Base-by-base conservation (phyloP, 768 basidiomycete species). In the Tricholoma matsutake region DNA sequence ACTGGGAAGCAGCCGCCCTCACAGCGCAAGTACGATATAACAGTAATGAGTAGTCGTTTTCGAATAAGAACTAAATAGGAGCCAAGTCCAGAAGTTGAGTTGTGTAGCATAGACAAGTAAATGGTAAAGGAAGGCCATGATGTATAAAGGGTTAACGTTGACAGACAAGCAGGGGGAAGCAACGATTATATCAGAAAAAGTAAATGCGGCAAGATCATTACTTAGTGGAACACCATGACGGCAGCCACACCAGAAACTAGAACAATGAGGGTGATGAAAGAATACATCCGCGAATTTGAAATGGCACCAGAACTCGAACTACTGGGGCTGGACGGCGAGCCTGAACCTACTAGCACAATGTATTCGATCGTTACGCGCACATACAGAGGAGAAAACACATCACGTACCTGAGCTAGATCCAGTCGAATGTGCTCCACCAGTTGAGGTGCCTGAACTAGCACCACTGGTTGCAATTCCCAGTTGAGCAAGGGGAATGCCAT, bases 401-500 rank as follows among this genome's bases (percentile, higher is more conserved):
- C 54, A 63, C 55, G 45, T 58, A 53, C 67, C 60, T 20, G 58
- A 49, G 25, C 56, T 54, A 22, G 61, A 65, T 18, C 63, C 64
- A 22, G 66, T 65, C 22, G 61, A 57, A 29, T 67, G 43, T 18
- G 67, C 54, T 10, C 56, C 11, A 41, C 61, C 56, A 2, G 54
- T 56, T 5, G 65, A 35, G 8, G 62, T 43, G 35, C 67, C 63
- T 34, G 67, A 61, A 18, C 66, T 51, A 9, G 63, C 54, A 43
- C 66, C 63, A 31, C 35, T 64, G 6, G n/a, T 43, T 28, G 69
- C 66, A 20, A 72, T 31, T 1, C 72, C 74, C 9, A 75, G 65
- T 8, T 60, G 58, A 1, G 69, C 68, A 18, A 78, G 69, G 7
- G 71, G 68, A 49, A 79, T 65, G 6, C 78, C 78, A 57, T 80